Percentiles rank a stretch among this genome's conserved stretches.
Conservation (phyloP, 1,284 basidiomycete species). For the Pyrrhoderma lamaoense region DNA sequence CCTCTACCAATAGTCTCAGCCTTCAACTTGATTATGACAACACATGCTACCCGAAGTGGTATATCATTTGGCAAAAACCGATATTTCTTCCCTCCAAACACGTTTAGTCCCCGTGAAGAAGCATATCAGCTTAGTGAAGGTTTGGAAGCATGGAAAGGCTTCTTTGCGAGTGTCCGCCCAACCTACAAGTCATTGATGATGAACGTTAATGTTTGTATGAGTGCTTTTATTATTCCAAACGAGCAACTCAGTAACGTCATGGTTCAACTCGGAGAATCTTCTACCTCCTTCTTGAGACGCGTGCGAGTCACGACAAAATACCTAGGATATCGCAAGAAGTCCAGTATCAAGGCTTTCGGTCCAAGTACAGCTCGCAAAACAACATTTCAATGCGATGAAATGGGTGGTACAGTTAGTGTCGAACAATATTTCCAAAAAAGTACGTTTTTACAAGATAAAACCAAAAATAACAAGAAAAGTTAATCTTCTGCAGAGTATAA, state of each 20-base stretch:
- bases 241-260: slow-evolving; percentile 56
- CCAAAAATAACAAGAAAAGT: no score
- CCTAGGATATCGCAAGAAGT: slow-evolving; percentile 44
- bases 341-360: slow-evolving; percentile 41
- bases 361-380: slow-evolving; percentile 39
- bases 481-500: slow-evolving; percentile 42
- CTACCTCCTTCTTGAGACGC: slow-evolving; percentile 24
- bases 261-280: slow-evolving; percentile 32
- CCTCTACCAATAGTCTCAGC: slow-evolving; percentile 50
- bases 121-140: no score
- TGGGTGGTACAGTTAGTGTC: slow-evolving; percentile 45
- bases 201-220: slow-evolving; percentile 70
- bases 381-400: slow-evolving; percentile 48
- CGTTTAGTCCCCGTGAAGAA: background rate
- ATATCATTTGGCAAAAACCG: slow-evolving; percentile 53
- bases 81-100: slow-evolving; percentile 48
- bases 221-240: slow-evolving; percentile 55
- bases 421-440: slow-evolving; percentile 55
- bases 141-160: slow-evolving; percentile 47
- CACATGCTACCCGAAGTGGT: slow-evolving; percentile 46
- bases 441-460: no score
- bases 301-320: no score
- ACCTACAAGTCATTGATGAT: slow-evolving; percentile 61
- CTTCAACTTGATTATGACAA: slow-evolving; percentile 58
- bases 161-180: slow-evolving; percentile 60